Evolutionary conservation across 129 eudicot species (phyloP), one percentile per base, ranked within the genome.

Genomic region (Heracleum sosnowskyi): DNA sequence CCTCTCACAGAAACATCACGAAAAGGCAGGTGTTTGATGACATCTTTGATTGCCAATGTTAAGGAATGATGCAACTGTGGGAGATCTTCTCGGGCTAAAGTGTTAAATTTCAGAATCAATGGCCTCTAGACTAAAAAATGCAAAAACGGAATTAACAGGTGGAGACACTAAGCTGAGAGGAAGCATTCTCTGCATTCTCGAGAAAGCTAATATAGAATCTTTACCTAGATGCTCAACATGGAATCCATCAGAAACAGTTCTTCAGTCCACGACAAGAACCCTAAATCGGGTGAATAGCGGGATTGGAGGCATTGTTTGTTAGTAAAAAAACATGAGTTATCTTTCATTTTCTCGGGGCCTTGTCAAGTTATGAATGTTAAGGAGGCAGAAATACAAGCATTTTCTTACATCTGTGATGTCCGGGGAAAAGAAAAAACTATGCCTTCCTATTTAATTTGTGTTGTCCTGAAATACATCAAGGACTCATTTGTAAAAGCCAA

Each of bases 271-370:
- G 7, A 95, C 92, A 76, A 95, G 91, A 40, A 92, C 94, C 79
- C 99, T 81, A 84, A 92, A 95, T 97, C 99, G n/a, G 92, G 81
- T 90, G 97, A 69, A 84, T 86, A 35, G 91, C n/a, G n/a, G n/a
- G n/a, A n/a, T n/a, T n/a, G n/a, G n/a, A n/a, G n/a, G n/a, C n/a
- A n/a, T n/a, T n/a, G n/a, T n/a, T n/a, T n/a, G n/a, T n/a, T n/a
- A n/a, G n/a, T n/a, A n/a, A n/a, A n/a, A n/a, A n/a, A n/a, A n/a
- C n/a, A n/a, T n/a, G n/a, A n/a, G n/a, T n/a, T n/a, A n/a, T n/a
- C n/a, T n/a, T n/a, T n/a, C n/a, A n/a, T n/a, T n/a, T n/a, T n/a
- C n/a, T n/a, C n/a, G n/a, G n/a, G n/a, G n/a, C n/a, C n/a, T n/a
- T n/a, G n/a, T n/a, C n/a, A n/a, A n/a, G n/a, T n/a, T n/a, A n/a